phyloP scores from a whole-genome alignment of 257 asterid species.

The Gentiana straminea region DNA sequence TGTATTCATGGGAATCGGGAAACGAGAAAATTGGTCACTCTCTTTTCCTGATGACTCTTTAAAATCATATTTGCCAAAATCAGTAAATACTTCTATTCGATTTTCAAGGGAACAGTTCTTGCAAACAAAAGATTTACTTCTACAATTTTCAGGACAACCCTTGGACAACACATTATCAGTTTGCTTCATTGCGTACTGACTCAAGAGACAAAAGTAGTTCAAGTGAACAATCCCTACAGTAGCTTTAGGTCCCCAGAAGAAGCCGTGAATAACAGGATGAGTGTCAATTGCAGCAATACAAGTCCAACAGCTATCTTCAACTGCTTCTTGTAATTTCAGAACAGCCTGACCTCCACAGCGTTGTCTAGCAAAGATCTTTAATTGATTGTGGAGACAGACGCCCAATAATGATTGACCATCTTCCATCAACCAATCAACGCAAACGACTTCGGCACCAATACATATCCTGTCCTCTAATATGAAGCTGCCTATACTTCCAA shows the following conservation, averaged over 20 bases:
- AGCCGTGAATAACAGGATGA: slow-evolving; percentile 45
- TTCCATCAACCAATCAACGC: slow-evolving; percentile 69
- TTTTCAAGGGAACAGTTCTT: slow-evolving; percentile 19
- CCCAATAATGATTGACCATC: slow-evolving; percentile 74
- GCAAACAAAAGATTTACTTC: slow-evolving; percentile 11
- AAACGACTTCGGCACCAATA: slow-evolving; percentile 55
- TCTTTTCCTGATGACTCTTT: slow-evolving; percentile 12
- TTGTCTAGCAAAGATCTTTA: slow-evolving; percentile 49
- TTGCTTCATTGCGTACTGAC: slow-evolving; percentile 37
- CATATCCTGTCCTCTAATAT: slow-evolving; percentile 58
- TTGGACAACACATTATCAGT: slow-evolving; percentile 11
- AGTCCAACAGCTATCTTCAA: slow-evolving; percentile 55
- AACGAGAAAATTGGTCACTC: slow-evolving; percentile 17
- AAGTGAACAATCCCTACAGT: slow-evolving; percentile 49
- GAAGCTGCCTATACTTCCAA: slow-evolving; percentile 56
- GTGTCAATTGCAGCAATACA: slow-evolving; percentile 55
- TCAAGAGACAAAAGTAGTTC: slow-evolving; percentile 57
- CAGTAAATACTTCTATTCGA: slow-evolving; percentile 17
- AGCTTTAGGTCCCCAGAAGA: slow-evolving; percentile 92
- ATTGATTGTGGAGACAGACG: slow-evolving; percentile 55
- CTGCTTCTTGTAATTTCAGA: slow-evolving; percentile 41
- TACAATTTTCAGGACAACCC: slow-evolving; percentile 6
- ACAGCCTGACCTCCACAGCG: slow-evolving; percentile 55
- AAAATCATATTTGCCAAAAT: slow-evolving; percentile 16
- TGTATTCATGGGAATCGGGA: slow-evolving; percentile 22